Percentiles rank a stretch among this genome's conserved stretches.
These are phyloP conservation scores for Chrysosporium keratinophilum DNA, from an alignment of 2,329 filamentous ascomycete species.

Conservation along the genomic window DNA sequence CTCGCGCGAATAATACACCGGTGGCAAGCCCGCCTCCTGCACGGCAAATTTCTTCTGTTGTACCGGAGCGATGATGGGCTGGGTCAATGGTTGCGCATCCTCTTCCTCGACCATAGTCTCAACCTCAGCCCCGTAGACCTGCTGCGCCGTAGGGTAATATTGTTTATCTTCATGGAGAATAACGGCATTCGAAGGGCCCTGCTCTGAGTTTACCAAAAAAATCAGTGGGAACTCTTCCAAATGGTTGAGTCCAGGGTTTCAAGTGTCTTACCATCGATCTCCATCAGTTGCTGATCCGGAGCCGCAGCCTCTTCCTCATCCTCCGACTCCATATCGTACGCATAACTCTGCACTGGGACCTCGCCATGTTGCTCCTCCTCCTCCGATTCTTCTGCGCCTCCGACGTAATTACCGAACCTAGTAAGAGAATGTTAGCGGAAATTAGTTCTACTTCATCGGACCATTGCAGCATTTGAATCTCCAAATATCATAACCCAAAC, in stretches of 20 bases:
- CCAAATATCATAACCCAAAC: background rate
- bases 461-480: constrained; percentile 2
- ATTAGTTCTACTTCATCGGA: constrained; percentile 15
- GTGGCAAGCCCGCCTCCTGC: constrained; percentile 80
- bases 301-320: constrained; percentile 50
- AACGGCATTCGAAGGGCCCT: constrained; percentile 91
- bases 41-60: constrained; percentile 94
- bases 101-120: constrained; percentile 95
- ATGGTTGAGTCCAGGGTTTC: background rate
- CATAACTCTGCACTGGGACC: constrained; percentile 69
- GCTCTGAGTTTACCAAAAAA: constrained; percentile 40
- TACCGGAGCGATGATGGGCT: constrained; percentile 88
- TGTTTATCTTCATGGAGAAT: constrained; percentile 98
- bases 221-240: constrained; percentile 19
- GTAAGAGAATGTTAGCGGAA: constrained; percentile 16
- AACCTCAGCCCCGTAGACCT: constrained; percentile 88
- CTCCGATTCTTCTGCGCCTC: constrained; percentile 80
- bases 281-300: constrained; percentile 79
- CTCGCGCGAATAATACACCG: constrained; percentile 73
- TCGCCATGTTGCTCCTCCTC: constrained; percentile 69
- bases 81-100: constrained; percentile 81
- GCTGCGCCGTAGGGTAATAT: constrained; percentile 95
- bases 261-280: constrained; percentile 59
- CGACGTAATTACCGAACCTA: constrained; percentile 97
- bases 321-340: constrained; percentile 58